Evolutionary conservation across 1,284 basidiomycete species (phyloP).

Genomic region (Malassezia obtusa): DNA sequence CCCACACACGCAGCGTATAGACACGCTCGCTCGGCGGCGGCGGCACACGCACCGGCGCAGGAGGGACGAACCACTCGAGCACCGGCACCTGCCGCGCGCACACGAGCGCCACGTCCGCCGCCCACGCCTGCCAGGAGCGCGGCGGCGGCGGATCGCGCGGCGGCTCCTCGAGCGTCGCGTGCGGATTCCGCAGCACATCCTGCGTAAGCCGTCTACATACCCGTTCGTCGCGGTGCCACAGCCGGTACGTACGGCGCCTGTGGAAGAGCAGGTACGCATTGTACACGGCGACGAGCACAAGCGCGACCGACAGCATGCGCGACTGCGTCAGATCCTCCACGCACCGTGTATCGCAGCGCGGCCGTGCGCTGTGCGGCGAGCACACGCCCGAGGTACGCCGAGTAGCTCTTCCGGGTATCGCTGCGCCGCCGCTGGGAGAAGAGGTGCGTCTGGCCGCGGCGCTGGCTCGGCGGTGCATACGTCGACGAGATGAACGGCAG

Average conservation of each 20-base stretch:
- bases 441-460: not conserved
- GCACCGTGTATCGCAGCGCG: slow-evolving; percentile 1
- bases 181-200: slow-evolving; percentile 10
- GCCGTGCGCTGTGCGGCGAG: slow-evolving; percentile 8
- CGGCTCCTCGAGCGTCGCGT: slow-evolving; percentile 8
- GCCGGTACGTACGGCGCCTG: slow-evolving; percentile 9
- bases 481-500: not conserved
- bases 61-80: slow-evolving; percentile 16
- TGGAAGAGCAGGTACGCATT: slow-evolving; percentile 14
- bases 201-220: not conserved
- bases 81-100: slow-evolving; percentile 8
- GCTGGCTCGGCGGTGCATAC: not conserved
- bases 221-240: slow-evolving; percentile 12
- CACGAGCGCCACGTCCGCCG: not conserved
- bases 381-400: slow-evolving; percentile 6
- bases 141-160: not conserved
- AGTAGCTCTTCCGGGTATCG: not conserved
- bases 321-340: slow-evolving; percentile 6
- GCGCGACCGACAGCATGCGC: slow-evolving; percentile 1
- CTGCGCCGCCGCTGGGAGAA: not conserved
- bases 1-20: slow-evolving; percentile 16
- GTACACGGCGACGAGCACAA: slow-evolving; percentile 3
- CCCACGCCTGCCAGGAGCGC: slow-evolving; percentile 1
- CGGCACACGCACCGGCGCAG: not conserved
- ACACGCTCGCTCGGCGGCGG: slow-evolving; percentile 2